These are phyloP conservation scores for Cutaneotrichosporon mucoides DNA, from an alignment of 1,284 basidiomycete genomes.

Conservation along the genomic window DNA sequence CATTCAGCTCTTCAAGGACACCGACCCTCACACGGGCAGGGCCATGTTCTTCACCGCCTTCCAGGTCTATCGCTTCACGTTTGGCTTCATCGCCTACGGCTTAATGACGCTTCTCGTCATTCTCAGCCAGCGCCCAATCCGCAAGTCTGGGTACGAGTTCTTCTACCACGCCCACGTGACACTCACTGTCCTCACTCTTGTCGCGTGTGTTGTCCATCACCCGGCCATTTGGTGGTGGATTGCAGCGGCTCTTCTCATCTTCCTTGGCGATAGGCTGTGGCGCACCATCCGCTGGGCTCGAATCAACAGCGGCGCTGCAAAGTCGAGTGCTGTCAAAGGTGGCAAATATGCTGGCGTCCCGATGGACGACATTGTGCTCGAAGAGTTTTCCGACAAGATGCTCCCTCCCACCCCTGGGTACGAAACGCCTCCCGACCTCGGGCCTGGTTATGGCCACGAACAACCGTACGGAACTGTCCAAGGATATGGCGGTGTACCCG, in stretches of 20 bases:
- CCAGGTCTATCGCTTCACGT: slow-evolving; percentile 67
- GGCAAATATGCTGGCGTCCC: slow-evolving; percentile 1
- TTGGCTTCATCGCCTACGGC: slow-evolving; percentile 66
- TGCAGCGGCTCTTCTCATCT: slow-evolving; percentile 61
- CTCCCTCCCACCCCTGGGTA: not conserved
- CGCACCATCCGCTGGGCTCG: slow-evolving; percentile 61
- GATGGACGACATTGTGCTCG: slow-evolving; percentile 11
- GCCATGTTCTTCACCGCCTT: slow-evolving; percentile 63
- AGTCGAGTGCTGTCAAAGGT: not conserved
- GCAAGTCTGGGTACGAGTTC: slow-evolving; percentile 65
- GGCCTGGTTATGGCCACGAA: too few species aligned
- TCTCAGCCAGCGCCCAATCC: slow-evolving; percentile 61
- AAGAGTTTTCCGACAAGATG: slow-evolving; percentile 21
- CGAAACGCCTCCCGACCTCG: not conserved
- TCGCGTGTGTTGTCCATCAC: slow-evolving; percentile 64
- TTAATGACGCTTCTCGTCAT: slow-evolving; percentile 64
- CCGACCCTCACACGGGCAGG: slow-evolving; percentile 38
- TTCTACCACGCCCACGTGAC: slow-evolving; percentile 72
- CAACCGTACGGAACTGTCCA: too few species aligned
- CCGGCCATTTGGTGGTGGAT: slow-evolving; percentile 60
- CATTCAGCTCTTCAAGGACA: slow-evolving; percentile 63
- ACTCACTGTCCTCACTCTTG: slow-evolving; percentile 61
- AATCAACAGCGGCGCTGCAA: slow-evolving; percentile 58
- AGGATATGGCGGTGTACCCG: not conserved
- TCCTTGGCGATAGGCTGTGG: slow-evolving; percentile 63